Percentiles rank a stretch among this genome's conserved stretches.
phyloP scores from a whole-genome alignment of 2,329 filamentous ascomycete species.

The Fusarium sp. region DNA sequence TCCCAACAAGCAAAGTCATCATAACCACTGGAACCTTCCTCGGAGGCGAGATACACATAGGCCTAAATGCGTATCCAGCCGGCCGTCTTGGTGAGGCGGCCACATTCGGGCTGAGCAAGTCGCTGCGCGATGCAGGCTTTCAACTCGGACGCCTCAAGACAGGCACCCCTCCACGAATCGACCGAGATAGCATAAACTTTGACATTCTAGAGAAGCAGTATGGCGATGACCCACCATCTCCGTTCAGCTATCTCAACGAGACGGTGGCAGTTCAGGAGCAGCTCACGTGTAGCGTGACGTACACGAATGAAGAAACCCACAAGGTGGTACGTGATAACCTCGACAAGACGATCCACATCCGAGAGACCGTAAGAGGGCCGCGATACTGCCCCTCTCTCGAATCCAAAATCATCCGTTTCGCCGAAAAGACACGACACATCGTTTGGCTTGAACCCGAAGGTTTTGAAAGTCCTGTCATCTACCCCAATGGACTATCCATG shows the following conservation, averaged over 20 bases:
- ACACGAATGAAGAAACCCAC: constrained; percentile 87
- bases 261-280: constrained; percentile 83
- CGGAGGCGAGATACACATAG: constrained; percentile 96
- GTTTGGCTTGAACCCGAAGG: constrained; percentile 98
- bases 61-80: constrained; percentile 83
- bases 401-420: constrained; percentile 91
- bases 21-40: constrained; percentile 98
- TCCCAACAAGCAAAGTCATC: constrained; percentile 84
- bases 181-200: constrained; percentile 86
- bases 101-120: constrained; percentile 92
- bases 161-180: constrained; percentile 90
- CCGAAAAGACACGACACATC: constrained; percentile 83
- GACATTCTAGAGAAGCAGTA: constrained; percentile 75
- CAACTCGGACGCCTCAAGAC: constrained; percentile 92
- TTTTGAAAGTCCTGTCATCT: constrained; percentile 88
- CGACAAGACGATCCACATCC: constrained; percentile 96
- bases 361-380: constrained; percentile 93
- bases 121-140: constrained; percentile 88
- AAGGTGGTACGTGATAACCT: constrained; percentile 87
- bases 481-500: constrained; percentile 98
- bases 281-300: constrained; percentile 85
- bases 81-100: constrained; percentile 95
- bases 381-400: constrained; percentile 96
- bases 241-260: constrained; percentile 92
- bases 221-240: constrained; percentile 86